A percentile compares a stretch with the other conserved stretches of the same genome.
These are phyloP conservation scores for Penicillium occitanis DNA, from an alignment of 2,329 filamentous ascomycete genomes.

Conservation along the genomic window DNA sequence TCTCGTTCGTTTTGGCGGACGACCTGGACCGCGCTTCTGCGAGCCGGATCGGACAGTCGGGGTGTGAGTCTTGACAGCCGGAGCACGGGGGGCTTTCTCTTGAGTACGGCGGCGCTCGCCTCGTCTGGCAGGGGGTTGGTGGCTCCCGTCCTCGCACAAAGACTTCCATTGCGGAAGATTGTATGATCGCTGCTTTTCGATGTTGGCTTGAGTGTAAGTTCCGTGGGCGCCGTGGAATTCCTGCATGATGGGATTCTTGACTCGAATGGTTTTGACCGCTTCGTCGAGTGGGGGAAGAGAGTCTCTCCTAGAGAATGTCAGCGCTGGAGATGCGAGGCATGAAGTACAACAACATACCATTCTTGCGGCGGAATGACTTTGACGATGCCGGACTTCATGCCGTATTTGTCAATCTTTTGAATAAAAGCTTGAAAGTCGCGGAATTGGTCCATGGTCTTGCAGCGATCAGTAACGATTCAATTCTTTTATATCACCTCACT, in stretches of 20 bases:
- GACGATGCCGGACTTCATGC: conserved; percentile 96
- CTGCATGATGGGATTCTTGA: conserved; percentile 96
- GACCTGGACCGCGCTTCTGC: conserved; percentile 44
- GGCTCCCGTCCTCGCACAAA: conserved; percentile 89
- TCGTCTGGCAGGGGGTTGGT: conserved; percentile 88
- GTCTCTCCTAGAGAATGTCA: conserved; percentile 54
- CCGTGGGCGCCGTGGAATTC: conserved; percentile 96
- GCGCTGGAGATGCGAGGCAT: background rate
- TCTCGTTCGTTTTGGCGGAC: conserved; percentile 40
- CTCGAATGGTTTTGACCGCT: conserved; percentile 83
- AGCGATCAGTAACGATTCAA: conserved; percentile 25
- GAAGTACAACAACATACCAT: conserved; percentile 63
- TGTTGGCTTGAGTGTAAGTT: conserved; percentile 94
- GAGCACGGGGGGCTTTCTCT: conserved; percentile 46
- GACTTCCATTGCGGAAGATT: conserved; percentile 95
- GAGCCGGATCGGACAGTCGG: conserved; percentile 43
- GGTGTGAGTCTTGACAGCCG: conserved; percentile 34
- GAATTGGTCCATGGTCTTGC: conserved; percentile 84
- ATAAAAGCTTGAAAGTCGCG: conserved; percentile 90
- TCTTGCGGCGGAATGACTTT: conserved; percentile 92
- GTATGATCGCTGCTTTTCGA: conserved; percentile 92
- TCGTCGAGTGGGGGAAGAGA: conserved; percentile 76
- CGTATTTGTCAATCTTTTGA: conserved; percentile 85
- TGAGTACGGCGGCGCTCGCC: conserved; percentile 59
- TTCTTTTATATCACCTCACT: conserved; percentile 34